Evolutionary conservation across 371 early-diverging fungal genomes (phyloP), one percentile per base, ranked within the genome.

Genomic region (Funneliformis caledonium): DNA sequence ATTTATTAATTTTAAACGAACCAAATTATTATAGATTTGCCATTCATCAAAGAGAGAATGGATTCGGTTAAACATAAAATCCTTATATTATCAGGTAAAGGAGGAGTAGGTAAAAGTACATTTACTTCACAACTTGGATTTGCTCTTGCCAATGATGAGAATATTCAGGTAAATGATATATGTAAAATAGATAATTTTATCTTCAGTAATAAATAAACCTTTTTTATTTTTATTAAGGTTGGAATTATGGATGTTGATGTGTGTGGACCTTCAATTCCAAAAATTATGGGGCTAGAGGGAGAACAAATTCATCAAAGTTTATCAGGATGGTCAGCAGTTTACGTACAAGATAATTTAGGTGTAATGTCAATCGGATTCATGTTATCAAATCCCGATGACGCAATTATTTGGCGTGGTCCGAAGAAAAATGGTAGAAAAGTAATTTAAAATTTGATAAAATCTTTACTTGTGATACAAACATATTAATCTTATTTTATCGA

Each of bases 241-340:
- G 97, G 99, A 8, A 91, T 99, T n/a, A 90, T 99, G 84, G 99
- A 99, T 85, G 92, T 99, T 78, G 99, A 99, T 87, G 91, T 99
- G 19, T 97, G 97, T 85, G 99, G 99, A 0, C 99, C 99, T 1
- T 98, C 98, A n/a, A 89, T 97, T n/a, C 97, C 97, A 4, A 92
- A 89, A 47, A 96, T 97, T 83, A 93, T 97, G 90, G 98, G 97
- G 0, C 84, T 95, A 47, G 96, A 93, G 64, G 92, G 92, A 62
- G 97, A 97, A 82, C 94, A 93, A 81, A 90, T 98, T 33, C 98
- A 97, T 83, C 91, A 92, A 75, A 92, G 92, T 33, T 85, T 88
- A 65, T 86, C 88, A 22, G 97, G 97, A 0, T 97, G 97, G 97
- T 91, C 94, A 12, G 97, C 97, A 6, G 96, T 97, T 2, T 97